Base-by-base conservation (phyloP, 306 rosid species). In the Senna tora region DNA sequence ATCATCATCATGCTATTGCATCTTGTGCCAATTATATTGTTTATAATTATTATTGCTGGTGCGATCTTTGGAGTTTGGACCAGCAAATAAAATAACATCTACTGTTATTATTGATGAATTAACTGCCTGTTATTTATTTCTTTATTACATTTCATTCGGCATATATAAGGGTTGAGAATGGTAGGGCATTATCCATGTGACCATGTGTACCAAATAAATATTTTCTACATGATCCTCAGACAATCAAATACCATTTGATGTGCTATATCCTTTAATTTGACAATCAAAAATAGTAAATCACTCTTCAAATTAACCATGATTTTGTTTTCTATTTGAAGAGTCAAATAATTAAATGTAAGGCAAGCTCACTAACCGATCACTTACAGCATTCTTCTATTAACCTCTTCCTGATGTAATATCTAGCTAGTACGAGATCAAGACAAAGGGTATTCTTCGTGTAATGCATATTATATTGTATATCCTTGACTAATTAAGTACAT, bases 51-150 rank as follows among this genome's bases (percentile, higher is more conserved):
- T 53, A 7, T 64, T 25, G 76, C 34, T 39, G 13, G 65, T 72
- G 67, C 55, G 45, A 76, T 76, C 30, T 25, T 25, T 3, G 30
- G 30, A 25, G 43, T 76, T 43, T 51, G 51, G 68, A 13, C 34
- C 69, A 16, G n/a, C n/a, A n/a, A n/a, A 76, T n/a, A 9, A 25
- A 1, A 34, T 38, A 28, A 57, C 38, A 58, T 20, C 53, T 46
- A 36, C 47, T 81, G 67, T 2, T 58, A 70, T 55, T 77, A 49
- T 67, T 72, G 71, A 66, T 39, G 63, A 53, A 67, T 67, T 55
- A 75, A 64, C 60, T 52, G 72, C 54, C 43, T 7, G 1, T 25
- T 25, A 25, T 25, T 25, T 1, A 25, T 25, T 25, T 25, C 30
- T 25, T 25, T 1, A 25, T 25, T 25, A 25, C 30, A n/a, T n/a